phyloP scores from a whole-genome alignment of 1,139 yeast genomes.

The Taiozyma sp. region DNA sequence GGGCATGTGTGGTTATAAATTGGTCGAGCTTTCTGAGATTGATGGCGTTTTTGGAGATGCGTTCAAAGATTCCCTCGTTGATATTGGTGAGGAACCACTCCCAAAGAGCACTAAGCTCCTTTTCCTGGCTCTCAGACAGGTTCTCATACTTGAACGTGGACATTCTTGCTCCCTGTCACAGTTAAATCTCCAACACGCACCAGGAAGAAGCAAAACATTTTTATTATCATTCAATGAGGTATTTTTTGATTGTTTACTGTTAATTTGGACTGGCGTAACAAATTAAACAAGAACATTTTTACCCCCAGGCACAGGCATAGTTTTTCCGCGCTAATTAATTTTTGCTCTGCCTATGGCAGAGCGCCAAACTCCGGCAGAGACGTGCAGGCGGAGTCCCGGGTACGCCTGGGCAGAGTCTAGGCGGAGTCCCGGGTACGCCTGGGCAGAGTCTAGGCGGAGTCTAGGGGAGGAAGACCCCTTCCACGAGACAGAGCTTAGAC shows the following conservation, averaged over 20 bases:
- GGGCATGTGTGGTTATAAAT: conserved; percentile 3
- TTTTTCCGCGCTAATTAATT: not conserved
- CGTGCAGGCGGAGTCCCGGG: not conserved
- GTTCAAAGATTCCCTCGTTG: conserved; percentile 7
- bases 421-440: too few species aligned
- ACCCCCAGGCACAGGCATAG: not conserved
- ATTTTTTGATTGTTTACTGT: not conserved
- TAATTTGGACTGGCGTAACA: not conserved
- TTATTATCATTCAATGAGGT: not conserved
- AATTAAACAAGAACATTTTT: not conserved
- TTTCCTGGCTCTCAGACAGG: conserved; percentile 1
- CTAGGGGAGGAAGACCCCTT: too few species aligned
- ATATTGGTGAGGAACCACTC: conserved; percentile 8
- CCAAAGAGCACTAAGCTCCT: conserved; percentile 4
- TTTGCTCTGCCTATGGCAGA: not conserved
- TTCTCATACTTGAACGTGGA: conserved; percentile 7
- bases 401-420: too few species aligned
- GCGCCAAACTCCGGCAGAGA: not conserved
- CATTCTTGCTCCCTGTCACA: not conserved
- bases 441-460: too few species aligned
- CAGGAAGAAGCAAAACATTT: not conserved
- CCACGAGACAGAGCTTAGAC: too few species aligned
- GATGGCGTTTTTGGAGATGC: conserved; percentile 1
- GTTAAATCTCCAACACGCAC: not conserved
- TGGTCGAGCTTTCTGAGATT: conserved; percentile 2